Percentiles rank a stretch among this genome's conserved stretches.
phyloP scores from a whole-genome alignment of 768 basidiomycete genomes.

The Leccinum obscurum region DNA sequence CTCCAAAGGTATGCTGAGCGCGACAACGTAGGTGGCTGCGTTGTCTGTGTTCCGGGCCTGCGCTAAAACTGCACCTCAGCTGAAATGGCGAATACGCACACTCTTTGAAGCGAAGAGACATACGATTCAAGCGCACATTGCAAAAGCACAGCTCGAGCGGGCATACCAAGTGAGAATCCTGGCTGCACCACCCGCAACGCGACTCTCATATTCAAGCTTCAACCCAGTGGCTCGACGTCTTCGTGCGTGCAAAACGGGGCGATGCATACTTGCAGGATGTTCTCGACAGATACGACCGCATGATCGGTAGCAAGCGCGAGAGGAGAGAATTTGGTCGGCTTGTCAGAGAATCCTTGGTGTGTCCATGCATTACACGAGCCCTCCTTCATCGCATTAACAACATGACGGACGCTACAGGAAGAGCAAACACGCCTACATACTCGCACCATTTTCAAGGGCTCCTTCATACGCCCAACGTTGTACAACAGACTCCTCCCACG shows the following conservation, averaged over 20 bases:
- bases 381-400: neutral
- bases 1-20: conserved; percentile 57
- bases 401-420: conserved; percentile 38
- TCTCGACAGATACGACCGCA: conserved; percentile 55
- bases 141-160: conserved; percentile 45
- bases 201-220: neutral
- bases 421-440: conserved; percentile 54
- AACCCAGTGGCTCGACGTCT: conserved; percentile 55
- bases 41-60: neutral
- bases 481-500: conserved; percentile 75
- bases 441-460: conserved; percentile 72
- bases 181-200: neutral
- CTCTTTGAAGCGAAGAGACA: conserved; percentile 54
- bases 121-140: conserved; percentile 52
- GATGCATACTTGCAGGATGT: conserved; percentile 46
- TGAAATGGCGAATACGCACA: conserved; percentile 53
- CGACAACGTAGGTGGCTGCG: conserved; percentile 43
- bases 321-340: conserved; percentile 49
- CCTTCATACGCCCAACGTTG: conserved; percentile 60
- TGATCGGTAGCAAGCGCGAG: conserved; percentile 52
- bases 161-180: conserved; percentile 54
- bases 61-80: conserved; percentile 38
- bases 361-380: neutral
- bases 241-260: conserved; percentile 53
- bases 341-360: conserved; percentile 53